Evolutionary conservation across 2,329 filamentous ascomycete species (phyloP).

Genomic region (Penicillium freii): DNA sequence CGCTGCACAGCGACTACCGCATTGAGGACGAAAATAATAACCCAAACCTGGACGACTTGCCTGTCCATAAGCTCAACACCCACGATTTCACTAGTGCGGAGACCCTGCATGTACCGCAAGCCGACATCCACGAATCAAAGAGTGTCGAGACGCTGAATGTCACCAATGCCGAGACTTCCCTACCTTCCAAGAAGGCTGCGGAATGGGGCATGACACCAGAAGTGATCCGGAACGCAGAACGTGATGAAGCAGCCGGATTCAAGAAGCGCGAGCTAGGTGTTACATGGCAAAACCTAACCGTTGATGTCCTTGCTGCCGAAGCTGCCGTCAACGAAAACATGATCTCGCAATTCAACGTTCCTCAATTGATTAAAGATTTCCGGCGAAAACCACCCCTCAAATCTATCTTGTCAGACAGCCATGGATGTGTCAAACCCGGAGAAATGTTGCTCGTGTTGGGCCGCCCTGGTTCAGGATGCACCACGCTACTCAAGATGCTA

Average conservation of each 20-base stretch:
- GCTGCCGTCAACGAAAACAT: constrained; percentile 15
- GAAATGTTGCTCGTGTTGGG: constrained; percentile 70
- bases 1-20: constrained; percentile 2
- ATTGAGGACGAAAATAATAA: neutral
- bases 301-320: constrained; percentile 11
- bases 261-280: constrained; percentile 10
- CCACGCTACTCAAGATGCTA: constrained; percentile 66
- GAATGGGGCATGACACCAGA: constrained; percentile 51
- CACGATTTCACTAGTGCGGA: constrained; percentile 11
- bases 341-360: constrained; percentile 12
- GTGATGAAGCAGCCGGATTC: constrained; percentile 10
- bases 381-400: constrained; percentile 12
- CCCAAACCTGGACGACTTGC: neutral
- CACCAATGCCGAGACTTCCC: constrained; percentile 2
- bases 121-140: constrained; percentile 20
- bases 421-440: constrained; percentile 68
- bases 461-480: constrained; percentile 67
- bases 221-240: constrained; percentile 38
- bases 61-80: constrained; percentile 7
- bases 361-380: constrained; percentile 9
- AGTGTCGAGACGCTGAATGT: constrained; percentile 23
- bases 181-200: constrained; percentile 27
- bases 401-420: constrained; percentile 61
- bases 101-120: constrained; percentile 16
- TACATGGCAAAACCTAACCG: constrained; percentile 9